Percentiles rank a stretch among this genome's conserved stretches.
Conservation (phyloP, 257 asterid genomes). For the Cordia subcordata region DNA sequence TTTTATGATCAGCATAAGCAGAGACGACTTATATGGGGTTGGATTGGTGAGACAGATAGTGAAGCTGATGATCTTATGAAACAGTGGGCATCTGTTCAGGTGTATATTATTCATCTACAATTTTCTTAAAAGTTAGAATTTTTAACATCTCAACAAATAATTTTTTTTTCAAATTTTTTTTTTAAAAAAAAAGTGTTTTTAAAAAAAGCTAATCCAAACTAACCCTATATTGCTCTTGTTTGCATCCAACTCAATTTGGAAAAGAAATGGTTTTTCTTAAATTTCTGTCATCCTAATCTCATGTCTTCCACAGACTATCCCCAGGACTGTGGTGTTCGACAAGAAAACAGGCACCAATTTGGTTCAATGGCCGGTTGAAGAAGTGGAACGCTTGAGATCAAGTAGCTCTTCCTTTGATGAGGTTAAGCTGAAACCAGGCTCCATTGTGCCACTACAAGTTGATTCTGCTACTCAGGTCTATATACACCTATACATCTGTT, state of each 20-base stretch:
- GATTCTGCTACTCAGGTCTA: slow-evolving; percentile 58
- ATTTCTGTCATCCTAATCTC: too few relatives aligned
- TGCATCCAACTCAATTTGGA: background rate
- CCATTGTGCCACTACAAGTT: slow-evolving; percentile 49
- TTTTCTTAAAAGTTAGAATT: too few relatives aligned
- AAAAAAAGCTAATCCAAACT: too few relatives aligned
- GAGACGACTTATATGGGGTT: slow-evolving; percentile 76
- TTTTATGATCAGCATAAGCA: slow-evolving; percentile 53
- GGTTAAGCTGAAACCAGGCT: slow-evolving; percentile 61
- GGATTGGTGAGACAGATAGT: slow-evolving; percentile 68
- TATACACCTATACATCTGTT: background rate
- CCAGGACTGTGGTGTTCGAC: slow-evolving; percentile 63
- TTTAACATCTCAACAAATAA: too few relatives aligned
- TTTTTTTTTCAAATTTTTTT: too few relatives aligned
- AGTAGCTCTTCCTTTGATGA: slow-evolving; percentile 31
- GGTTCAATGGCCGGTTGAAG: slow-evolving; percentile 83
- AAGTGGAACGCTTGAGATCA: slow-evolving; percentile 66
- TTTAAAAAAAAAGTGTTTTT: too few relatives aligned
- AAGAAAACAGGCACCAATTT: slow-evolving; percentile 47
- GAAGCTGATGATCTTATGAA: slow-evolving; percentile 52
- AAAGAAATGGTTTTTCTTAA: too few relatives aligned
- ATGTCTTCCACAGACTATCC: slow-evolving; percentile 44
- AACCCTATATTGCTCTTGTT: too few relatives aligned
- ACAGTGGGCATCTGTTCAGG: slow-evolving; percentile 79
- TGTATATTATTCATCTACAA: slow-evolving; percentile 6